Evolutionary conservation across 129 eudicot species (phyloP).

Genomic region (Pulicaria dysenterica): DNA sequence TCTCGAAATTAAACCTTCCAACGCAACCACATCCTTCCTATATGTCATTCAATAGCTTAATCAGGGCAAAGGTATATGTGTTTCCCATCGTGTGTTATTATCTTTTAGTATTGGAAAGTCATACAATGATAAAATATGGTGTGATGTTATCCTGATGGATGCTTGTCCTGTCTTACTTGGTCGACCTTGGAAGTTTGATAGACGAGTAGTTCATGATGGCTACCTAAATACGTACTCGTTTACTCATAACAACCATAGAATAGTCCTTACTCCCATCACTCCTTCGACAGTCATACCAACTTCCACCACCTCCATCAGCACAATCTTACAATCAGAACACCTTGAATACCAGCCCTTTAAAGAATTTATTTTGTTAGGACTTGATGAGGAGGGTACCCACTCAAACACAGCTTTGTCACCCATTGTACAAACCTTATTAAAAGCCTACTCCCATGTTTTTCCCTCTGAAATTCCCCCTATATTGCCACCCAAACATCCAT

Average conservation of each 20-base stretch:
- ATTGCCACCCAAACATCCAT: no score
- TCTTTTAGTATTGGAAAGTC: background rate
- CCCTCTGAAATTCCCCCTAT: no score
- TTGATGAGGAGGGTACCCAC: no score
- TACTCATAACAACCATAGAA: background rate
- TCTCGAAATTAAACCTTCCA: background rate
- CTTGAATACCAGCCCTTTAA: no score
- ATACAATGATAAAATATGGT: background rate
- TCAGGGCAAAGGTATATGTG: background rate
- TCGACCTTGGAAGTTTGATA: background rate
- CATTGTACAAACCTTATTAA: no score
- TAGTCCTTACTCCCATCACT: background rate
- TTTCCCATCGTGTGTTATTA: background rate
- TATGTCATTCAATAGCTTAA: background rate
- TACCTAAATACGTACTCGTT: background rate
- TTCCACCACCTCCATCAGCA: no score
- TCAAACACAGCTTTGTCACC: no score
- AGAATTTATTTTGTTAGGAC: no score
- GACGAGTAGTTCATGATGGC: background rate
- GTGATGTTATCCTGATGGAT: background rate
- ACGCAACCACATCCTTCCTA: background rate
- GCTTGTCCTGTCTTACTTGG: background rate
- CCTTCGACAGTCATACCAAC: no score
- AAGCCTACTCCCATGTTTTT: no score
- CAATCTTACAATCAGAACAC: no score